These are phyloP conservation scores for Nyctanthes arbortristis DNA, from an alignment of 257 asterid genomes.

Conservation along the genomic window DNA sequence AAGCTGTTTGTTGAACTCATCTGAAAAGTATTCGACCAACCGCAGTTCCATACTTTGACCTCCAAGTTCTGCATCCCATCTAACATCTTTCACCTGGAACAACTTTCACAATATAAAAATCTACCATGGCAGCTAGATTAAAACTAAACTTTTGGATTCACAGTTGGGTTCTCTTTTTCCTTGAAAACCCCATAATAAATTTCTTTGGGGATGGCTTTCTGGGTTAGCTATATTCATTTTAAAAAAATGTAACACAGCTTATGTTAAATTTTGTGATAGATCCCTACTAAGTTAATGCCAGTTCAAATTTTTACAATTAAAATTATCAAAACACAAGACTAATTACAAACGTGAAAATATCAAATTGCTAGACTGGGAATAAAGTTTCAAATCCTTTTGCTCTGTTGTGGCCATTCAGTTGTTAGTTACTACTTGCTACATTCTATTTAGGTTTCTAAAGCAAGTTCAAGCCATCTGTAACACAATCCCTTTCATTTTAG, in stretches of 20 bases:
- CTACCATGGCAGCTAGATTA: not conserved
- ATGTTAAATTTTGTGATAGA: no score
- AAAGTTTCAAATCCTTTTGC: not conserved
- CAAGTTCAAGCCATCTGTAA: no score
- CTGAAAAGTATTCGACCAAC: slow-evolving; percentile 87
- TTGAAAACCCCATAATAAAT: not conserved
- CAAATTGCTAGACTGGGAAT: not conserved
- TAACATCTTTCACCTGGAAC: slow-evolving; percentile 90
- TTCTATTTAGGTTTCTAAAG: no score
- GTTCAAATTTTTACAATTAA: not conserved
- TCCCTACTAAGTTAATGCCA: not conserved
- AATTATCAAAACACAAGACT: not conserved
- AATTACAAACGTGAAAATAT: no score
- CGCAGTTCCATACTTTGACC: slow-evolving; percentile 93
- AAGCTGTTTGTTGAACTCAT: slow-evolving; percentile 86
- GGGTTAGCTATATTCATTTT: not conserved
- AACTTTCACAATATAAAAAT: slow-evolving; percentile 28
- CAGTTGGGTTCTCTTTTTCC: not conserved
- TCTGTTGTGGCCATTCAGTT: no score
- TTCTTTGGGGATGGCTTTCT: not conserved
- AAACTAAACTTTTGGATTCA: not conserved
- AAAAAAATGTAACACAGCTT: not conserved
- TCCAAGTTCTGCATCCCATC: slow-evolving; percentile 93
- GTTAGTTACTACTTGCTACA: no score
- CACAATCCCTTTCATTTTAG: not conserved